Evolutionary conservation across 2,329 filamentous ascomycete species (phyloP), one percentile per base, ranked within the genome.

Genomic region (Hymenoscyphus albidus): DNA sequence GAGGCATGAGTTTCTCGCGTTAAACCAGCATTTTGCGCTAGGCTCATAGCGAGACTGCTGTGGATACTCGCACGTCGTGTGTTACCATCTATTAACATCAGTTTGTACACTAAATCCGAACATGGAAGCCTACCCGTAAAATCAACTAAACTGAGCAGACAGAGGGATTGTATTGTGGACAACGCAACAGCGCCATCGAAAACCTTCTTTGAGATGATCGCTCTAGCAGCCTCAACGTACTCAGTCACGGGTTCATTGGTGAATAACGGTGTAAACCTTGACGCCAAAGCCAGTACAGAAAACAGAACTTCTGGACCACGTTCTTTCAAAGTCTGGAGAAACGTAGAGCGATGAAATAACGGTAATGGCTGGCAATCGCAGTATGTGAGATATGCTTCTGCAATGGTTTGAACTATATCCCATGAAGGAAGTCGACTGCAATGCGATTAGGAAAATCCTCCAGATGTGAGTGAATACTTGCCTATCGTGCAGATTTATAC

Each of bases 291-390:
- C 38, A 82, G 69, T 64, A 76, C 61, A 0, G 76, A 69, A 14
- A 78, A 72, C 0, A 77, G 59, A 2, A 79, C 62, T 62, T 78
- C 77, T 0, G 70, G 70, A n/a, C 76, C 73, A 10, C 81, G 76
- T 27, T 73, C 68, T 14, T 73, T 67, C 6, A 83, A 69, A 44
- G 74, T 79, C 5, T 72, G 66, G 9, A 82, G 62, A 65, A 83
- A 81, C 1, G 68, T 74, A 3, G 75, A 72, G 12, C 75, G 69
- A 18, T 78, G 73, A 60, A 84, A 84, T 0, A 84, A 72, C 16
- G 78, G 77, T 27, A 84, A 73, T 5, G 81, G 81, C 60, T 84
- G 82, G 31, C 77, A 80, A 61, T 83, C 79, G 62, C 80, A 81
- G 67, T 80, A 83, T 4, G 75, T 69, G 3, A 82, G 67, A 68